Evolutionary conservation across 441 rosid species (phyloP).

Genomic region (Populus hybrid): DNA sequence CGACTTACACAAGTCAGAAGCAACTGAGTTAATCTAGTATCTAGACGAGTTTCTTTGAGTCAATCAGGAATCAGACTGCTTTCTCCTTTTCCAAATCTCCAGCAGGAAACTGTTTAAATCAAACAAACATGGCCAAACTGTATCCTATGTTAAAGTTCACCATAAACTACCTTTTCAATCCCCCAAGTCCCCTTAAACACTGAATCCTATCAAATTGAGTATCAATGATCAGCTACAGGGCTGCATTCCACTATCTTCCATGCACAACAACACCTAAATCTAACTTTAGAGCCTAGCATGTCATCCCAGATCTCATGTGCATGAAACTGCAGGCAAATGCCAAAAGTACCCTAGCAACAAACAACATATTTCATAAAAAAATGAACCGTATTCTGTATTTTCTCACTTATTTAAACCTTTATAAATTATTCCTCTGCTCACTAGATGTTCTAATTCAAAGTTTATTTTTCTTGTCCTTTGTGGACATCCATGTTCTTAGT

Average conservation of each 20-base stretch:
- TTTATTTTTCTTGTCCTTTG: neutral
- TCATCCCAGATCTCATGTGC: neutral
- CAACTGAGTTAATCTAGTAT: too few relatives aligned
- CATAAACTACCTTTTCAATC: neutral
- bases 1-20: neutral
- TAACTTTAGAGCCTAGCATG: neutral
- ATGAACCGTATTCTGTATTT: neutral
- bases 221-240: neutral
- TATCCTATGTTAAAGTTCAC: neutral
- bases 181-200: neutral
- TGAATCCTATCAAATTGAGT: neutral
- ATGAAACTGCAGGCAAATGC: neutral
- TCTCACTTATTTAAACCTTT: neutral
- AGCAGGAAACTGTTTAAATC: neutral
- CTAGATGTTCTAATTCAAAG: neutral
- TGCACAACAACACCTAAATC: neutral
- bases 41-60: neutral
- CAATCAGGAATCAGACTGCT: neutral
- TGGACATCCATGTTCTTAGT: neutral
- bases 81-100: neutral
- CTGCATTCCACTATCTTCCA: neutral
- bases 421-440: neutral
- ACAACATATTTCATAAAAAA: neutral
- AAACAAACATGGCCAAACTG: neutral
- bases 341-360: neutral